Evolutionary conservation across 805 yeast species (phyloP), one percentile per base, ranked within the genome.

Genomic region (Naumovozyma baii): DNA sequence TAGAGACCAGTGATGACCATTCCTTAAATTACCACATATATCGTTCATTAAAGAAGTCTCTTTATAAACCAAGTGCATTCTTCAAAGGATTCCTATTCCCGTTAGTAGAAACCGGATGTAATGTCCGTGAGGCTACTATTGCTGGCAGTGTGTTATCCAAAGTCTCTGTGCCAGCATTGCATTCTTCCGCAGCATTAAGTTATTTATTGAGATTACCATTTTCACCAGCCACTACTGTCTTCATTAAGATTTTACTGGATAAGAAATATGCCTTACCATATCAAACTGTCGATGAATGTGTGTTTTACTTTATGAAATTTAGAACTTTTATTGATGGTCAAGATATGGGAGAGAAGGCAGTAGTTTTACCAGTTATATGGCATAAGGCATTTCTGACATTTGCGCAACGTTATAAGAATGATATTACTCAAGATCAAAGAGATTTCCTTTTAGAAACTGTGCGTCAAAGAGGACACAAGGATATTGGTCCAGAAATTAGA

Each of bases 391-490:
- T 92, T 57, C 70, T 92, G 41, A 81, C 92, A 2, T 92, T 92
- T 67, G 95, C 96, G 28, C 96, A 88, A 66, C 74, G 96, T 48
- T 92, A 92, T 61, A 92, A 90, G 62, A 90, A 92, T 57, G 98
- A 92, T 69, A 85, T 92, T 43, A 92, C 98, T n/a, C 95, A 86
- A 52, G 99, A 92, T 59, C 99, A 92, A 69, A 75, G 96, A 59
- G 98, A 92, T 53, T 86, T 90, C 63, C 67, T 92, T 44, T 66
- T 92, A 58, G 96, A 90, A 52, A 88, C 95, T 3, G 76, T 87
- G 15, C 80, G 95, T 64, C 88, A 81, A 58, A 82, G 95, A 64
- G 80, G 80, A 37, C 99, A 92, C 58, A 82, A 70, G 44, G 83
- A 80, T 19, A 83, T 92, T 43, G 88, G 96, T 2, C 94, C 95